These are phyloP conservation scores for Halophytophthora polymorphica DNA, from an alignment of 352 stramenopile genomes.

Conservation along the genomic window DNA sequence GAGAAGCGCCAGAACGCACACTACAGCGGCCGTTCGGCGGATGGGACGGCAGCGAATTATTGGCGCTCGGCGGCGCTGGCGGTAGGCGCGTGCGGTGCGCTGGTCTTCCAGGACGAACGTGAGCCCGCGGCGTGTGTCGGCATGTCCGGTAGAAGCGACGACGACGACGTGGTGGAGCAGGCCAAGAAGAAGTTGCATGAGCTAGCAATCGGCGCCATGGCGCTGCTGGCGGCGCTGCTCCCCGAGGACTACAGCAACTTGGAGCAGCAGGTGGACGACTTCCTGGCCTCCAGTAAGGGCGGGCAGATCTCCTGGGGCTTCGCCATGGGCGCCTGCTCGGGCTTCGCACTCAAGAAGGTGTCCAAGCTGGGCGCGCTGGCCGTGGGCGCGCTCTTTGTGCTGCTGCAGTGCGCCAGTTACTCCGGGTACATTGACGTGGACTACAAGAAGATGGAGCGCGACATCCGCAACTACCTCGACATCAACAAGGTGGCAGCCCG, in stretches of 20 bases:
- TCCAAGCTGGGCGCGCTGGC: conserved; percentile 87
- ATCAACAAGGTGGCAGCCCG: conserved; percentile 65
- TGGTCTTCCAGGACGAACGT: conserved; percentile 13
- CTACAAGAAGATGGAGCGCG: conserved; percentile 88
- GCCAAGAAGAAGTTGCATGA: conserved; percentile 60
- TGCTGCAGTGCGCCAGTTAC: conserved; percentile 87
- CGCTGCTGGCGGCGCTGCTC: conserved; percentile 30
- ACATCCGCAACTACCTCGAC: conserved; percentile 69
- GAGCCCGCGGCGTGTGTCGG: conserved; percentile 17
- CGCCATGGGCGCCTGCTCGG: conserved; percentile 88
- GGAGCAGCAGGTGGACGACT: conserved; percentile 55
- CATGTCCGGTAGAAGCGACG: conserved; percentile 11
- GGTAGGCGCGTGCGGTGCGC: conserved; percentile 6
- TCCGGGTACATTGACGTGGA: conserved; percentile 90
- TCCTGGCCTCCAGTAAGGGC: conserved; percentile 58
- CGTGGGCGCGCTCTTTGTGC: conserved; percentile 82
- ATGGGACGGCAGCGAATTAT: conserved; percentile 18
- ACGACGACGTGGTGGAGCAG: conserved; percentile 49
- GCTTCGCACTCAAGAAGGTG: conserved; percentile 89
- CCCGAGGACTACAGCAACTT: conserved; percentile 42
- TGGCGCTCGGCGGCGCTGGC: conserved; percentile 22
- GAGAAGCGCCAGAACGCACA: conserved; percentile 4
- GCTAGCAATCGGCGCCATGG: conserved; percentile 34
- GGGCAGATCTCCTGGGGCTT: conserved; percentile 89
- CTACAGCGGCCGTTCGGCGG: background rate